phyloP scores from a whole-genome alignment of 73 alveolate species.

The Effrenium voratum region DNA sequence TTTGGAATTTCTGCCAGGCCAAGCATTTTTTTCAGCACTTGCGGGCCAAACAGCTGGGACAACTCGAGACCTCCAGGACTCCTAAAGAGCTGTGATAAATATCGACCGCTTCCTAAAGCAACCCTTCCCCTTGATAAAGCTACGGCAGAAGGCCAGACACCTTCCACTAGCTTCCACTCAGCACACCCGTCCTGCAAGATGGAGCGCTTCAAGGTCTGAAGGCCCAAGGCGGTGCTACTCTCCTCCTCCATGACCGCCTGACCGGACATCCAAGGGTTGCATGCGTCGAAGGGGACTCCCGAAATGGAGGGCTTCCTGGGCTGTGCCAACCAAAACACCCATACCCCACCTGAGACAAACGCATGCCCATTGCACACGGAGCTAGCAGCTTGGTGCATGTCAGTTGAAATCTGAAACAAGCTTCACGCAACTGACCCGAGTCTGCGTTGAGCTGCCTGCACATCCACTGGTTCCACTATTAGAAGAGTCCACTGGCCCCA shows the following conservation, averaged over 20 bases:
- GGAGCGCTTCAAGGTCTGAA: constrained; percentile 65
- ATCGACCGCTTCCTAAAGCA: neutral
- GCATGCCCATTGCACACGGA: no score
- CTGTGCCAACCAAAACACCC: no score
- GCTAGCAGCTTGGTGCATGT: no score
- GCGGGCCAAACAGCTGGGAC: no score
- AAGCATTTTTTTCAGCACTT: no score
- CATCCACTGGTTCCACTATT: neutral
- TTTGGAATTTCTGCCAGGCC: no score
- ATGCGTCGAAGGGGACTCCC: neutral
- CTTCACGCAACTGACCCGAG: no score
- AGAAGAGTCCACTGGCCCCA: neutral
- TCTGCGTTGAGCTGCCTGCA: no score
- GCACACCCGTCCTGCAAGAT: constrained; percentile 31
- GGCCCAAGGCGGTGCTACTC: constrained; percentile 58
- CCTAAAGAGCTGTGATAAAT: neutral
- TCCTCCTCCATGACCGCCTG: constrained; percentile 80
- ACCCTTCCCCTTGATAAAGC: neutral
- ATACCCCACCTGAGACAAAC: no score
- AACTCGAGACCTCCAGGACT: no score
- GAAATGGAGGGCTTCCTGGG: no score
- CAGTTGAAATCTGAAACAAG: no score
- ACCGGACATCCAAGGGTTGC: neutral
- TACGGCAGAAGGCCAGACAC: neutral
- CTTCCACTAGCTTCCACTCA: neutral